Base-by-base conservation (phyloP, 1,139 yeast genomes). In the Debaryomyces sp. region DNA sequence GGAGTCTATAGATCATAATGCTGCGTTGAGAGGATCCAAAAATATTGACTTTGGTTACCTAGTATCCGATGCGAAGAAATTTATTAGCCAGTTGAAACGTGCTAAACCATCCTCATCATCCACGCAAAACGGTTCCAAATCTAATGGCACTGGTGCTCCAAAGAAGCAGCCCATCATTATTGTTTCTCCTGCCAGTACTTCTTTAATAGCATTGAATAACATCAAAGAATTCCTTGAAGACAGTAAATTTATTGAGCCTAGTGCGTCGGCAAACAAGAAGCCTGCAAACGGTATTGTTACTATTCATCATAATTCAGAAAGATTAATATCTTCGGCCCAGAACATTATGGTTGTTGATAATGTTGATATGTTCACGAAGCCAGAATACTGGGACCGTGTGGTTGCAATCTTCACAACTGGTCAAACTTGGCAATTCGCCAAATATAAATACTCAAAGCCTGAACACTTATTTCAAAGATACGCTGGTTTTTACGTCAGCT, bases 311-410 rank as follows among this genome's bases (percentile, higher is more conserved):
- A 70, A 73, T 6, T 80, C 87, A 26, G 82, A 82, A 41, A 72
- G 77, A 55, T 70, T 87, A 40, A 80, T 83, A 30, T 64, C 76
- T 6, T 72, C 77, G 7, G 78, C 88, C 33, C 79, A 73, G 45
- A 80, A 82, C 46, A 87, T 89, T 57, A 78, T 88, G 59, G 89
- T 94, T 45, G 97, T 91, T 23, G 96, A 89, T 63, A 88, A 88
- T 51, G 91, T 91, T 6, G 96, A 91, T 48, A 81, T 85, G 67
- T 92, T 94, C 73, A 85, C 88, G 23, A 92, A 91, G 63, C 96
- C 96, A 3, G 99, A 94, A 62, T 91, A 95, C 68, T 94, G 99
- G 99, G 90, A 87, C 60, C 79, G 99, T 50, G 97, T 95, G 1
- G 89, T 94, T 44, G 98, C 96, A 0, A 89, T 94, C 26, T 88